Evolutionary conservation across 495 filamentous ascomycete genomes (phyloP), one percentile per base, ranked within the genome.

Genomic region (Talaromyces ruber): DNA sequence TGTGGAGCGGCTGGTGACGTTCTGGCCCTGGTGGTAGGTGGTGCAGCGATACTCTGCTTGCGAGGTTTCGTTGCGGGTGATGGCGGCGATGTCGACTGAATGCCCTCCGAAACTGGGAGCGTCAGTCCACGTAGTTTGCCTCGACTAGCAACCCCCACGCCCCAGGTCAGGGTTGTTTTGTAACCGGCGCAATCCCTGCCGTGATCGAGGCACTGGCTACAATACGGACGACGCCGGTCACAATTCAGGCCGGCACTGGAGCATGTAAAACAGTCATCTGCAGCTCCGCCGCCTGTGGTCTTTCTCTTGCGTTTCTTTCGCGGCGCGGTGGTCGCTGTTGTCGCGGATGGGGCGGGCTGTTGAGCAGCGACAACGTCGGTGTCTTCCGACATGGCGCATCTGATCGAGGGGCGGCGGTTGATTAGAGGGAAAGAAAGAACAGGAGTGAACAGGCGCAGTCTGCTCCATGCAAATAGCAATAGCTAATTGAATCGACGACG

Each of bases 101-200:
- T 56, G 26, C 45, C 55, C 12, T 64, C 65, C 9, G 88, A 85
- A 62, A 98, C 86, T 21, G 94, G 94, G 24, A 95, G 78, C 50
- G 92, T 89, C 62, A 97, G 74, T 16, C 94, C 94, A 57, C 94
- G 84, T 62, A 98, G 84, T 78, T 98, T 98, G 63, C 94, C 94
- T 65, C 94, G 86, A 71, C 93, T 97, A 43, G 94, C 94, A 64
- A 98, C 94, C 25, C 94, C 94, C 37, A 98, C 89, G 12, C 93
- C 94, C 94, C 94, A 98, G 37, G 94, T 98, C 77, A 98, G 83
- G 54, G 92, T 91, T 22, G 94, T 98, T 76, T 95, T 94, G 80
- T 98, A 98, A 63, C 94, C 94, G 50, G 90, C 92, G 78, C 94
- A 98, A 72, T 96, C 92, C 70, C 91, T 93, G 61, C 92, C 90